Base-by-base conservation (phyloP, 1,139 yeast species). In the Williopsis jadinii region DNA sequence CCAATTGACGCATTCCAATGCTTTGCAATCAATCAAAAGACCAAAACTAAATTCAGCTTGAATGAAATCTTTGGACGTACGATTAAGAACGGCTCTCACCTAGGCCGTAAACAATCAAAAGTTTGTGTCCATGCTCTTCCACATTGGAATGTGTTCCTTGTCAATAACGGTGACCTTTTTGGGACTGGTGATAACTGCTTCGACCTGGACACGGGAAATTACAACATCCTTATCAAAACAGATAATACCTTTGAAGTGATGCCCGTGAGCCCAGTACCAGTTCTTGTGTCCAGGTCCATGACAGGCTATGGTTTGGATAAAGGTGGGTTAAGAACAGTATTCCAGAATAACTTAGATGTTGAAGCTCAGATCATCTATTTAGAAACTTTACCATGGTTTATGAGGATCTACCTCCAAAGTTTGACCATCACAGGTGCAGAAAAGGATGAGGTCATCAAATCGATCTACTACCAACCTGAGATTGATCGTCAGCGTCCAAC, bases 341-440 rank as follows among this genome's bases (percentile, higher is more conserved):
- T 90, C 53, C 67, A 70, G 15, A 94, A 92, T 56, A 86, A 90
- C 1, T 64, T 76, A 0, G 57, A 66, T 8, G 56, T 62, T 12
- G 61, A 72, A 0, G 73, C 79, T 1, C 62, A 63, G 4, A 68
- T 88, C 40, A 66, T 78, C 2, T 85, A 85, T 53, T 82, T 81
- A 54, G 97, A 92, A 60, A 73, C 88, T 0, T 68, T 88, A 30
- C 99, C 99, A 0, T 92, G 98, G 98, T 92, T 77, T 59, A 82
- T 90, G 78, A 76, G 94, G 51, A 64, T 87, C 3, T 92, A 85
- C 56, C 63, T 92, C 39, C 88, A 86, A 51, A 80, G 95, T 0
- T 60, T 88, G 45, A 59, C 64, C 1, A 51, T 73, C 0, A 43
- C 50, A 3, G 56, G 57, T 4, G 54, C 47, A 14, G 39, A 43